A percentile compares a stretch with the other conserved stretches of the same genome.
Evolutionary conservation across 257 asterid species (phyloP).

Genomic region (Leonotis leonurus): DNA sequence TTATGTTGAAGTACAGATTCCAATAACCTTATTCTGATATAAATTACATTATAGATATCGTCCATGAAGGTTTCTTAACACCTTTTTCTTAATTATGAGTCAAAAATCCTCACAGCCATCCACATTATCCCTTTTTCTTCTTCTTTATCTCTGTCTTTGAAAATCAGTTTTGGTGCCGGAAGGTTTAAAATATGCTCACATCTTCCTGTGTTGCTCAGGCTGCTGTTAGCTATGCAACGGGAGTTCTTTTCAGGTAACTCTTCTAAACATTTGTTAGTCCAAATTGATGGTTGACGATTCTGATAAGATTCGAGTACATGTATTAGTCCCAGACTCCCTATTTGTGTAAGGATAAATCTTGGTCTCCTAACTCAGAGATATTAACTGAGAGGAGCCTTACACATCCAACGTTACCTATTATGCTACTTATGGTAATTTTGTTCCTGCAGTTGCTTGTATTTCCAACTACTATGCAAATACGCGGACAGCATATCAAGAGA

Average conservation of each 20-base stretch:
- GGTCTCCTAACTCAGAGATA: background rate
- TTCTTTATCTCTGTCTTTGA: background rate
- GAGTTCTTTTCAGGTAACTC: conserved; percentile 42
- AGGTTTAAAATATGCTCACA: conserved; percentile 5
- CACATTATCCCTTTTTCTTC: background rate
- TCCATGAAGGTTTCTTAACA: background rate
- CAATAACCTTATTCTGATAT: background rate
- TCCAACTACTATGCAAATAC: conserved; percentile 75
- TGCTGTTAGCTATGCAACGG: conserved; percentile 52
- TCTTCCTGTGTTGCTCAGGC: conserved; percentile 34
- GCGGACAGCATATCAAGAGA: conserved; percentile 75
- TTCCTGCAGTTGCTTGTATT: conserved; percentile 73
- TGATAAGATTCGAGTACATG: no score
- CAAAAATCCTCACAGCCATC: background rate
- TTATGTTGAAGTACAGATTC: background rate
- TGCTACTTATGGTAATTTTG: background rate
- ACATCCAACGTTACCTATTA: background rate
- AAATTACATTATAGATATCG: background rate
- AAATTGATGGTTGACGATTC: background rate
- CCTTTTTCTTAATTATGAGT: background rate
- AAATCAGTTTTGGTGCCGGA: background rate
- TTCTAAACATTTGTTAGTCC: background rate
- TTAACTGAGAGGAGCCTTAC: background rate
- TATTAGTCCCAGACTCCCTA: no score
- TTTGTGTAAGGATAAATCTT: background rate